phyloP scores from a whole-genome alignment of 192 early-diverging fungal species.

The Linnemannia hyalina region DNA sequence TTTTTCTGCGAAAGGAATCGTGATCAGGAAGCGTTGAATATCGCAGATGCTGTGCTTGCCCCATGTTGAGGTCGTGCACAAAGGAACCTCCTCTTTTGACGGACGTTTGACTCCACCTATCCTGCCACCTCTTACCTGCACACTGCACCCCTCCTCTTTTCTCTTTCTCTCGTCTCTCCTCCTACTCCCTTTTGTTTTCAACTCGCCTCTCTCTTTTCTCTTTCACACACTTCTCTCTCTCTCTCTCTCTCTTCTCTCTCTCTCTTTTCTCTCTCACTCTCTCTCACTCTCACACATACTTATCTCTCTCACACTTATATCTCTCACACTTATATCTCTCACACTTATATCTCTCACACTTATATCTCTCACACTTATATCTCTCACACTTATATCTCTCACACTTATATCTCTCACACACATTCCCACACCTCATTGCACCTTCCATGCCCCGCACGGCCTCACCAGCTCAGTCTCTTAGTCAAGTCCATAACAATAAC shows the following conservation, averaged over 20 bases:
- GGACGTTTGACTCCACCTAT: too few relatives aligned
- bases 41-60: not conserved
- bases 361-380: too few relatives aligned
- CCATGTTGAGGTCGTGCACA: not conserved
- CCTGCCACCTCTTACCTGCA: too few relatives aligned
- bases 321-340: not conserved
- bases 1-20: not conserved
- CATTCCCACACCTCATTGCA: not conserved
- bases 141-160: not conserved
- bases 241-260: not conserved
- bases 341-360: not conserved
- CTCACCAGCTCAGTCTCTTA: conserved; percentile 19
- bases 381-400: not conserved
- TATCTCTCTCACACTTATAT: not conserved
- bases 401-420: not conserved
- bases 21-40: not conserved
- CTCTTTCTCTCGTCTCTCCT: not conserved
- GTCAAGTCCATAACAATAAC: conserved; percentile 17
- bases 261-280: not conserved
- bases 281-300: not conserved
- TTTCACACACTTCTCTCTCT: not conserved
- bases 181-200: not conserved
- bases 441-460: conserved; percentile 19
- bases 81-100: not conserved
- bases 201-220: not conserved